Evolutionary conservation across 345 rosid species (phyloP), one percentile per base, ranked within the genome.

Genomic region (Toxicodendron radicans): DNA sequence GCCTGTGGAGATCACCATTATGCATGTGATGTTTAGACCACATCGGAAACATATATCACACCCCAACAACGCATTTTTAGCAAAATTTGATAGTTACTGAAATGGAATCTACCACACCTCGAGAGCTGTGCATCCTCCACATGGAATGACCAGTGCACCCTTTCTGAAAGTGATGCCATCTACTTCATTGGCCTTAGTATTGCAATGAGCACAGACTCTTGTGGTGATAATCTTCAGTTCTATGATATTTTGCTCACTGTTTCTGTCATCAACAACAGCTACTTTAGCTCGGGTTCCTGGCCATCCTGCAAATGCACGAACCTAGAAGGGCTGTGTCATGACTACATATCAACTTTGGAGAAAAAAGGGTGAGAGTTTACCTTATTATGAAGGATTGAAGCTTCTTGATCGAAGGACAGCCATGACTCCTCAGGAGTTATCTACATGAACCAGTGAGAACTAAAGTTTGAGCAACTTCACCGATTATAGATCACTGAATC

Each of bases 231-330:
- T 79, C 80, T 93, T 95, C 14, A 93, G 84, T 73, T 95, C 98
- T 43, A 90, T 27, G 33, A 75, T 72, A 43, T 77, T 85, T 21
- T 71, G 58, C 52, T 72, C 75, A 79, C 79, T 73, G 75, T 70
- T 85, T 81, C 76, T 78, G 57, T 76, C 69, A 59, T 84, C 92
- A 43, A 82, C 64, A 57, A 86, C 72, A 14, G 67, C 69, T 79
- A 90, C 79, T 81, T 88, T 93, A 20, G 96, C 91, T 67, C 99
- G 85, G 18, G 99, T 95, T 78, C 98, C 97, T 5, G 97, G 99
- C 98, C 99, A 95, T 45, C 98, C 99, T 87, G 99, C 92, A 66
- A 95, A 86, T 70, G 98, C 99, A 80, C 98, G 97, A 79, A 95
- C 95, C 98, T 95, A 79, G 64, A 85, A 73, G 66, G 30, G 77